Evolutionary conservation across 2,329 filamentous ascomycete genomes (phyloP), one percentile per base, ranked within the genome.

Genomic region (Rhinocladiella similis): DNA sequence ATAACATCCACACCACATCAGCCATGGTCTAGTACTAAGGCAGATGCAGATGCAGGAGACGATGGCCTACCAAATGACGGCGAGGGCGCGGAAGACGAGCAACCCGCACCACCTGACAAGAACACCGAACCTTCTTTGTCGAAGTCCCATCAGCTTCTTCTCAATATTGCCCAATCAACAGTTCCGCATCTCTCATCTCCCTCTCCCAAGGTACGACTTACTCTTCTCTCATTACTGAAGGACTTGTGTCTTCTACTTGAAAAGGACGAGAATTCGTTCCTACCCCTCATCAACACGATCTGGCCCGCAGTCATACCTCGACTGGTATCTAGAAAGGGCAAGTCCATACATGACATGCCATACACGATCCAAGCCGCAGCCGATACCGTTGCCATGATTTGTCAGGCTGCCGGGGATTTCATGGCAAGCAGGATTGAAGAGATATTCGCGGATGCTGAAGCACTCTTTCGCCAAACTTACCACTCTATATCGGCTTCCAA

Each of bases 161-260:
- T 91, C 33, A 87, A 87, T 55, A 94, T 99, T 54, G 85, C 91
- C 20, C 83, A 83, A 47, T 84, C 96, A 1, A 93, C 91, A 4
- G 92, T 96, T 67, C 87, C 96, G 69, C 94, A 97, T 71, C 82
- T 99, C 10, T 91, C 93, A 5, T 92, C 91, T 0, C 86, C 90
- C 0, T 92, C 91, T 0, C 85, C 92, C 0, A 83, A 84, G 10
- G 81, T 99, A 7, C 86, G 93, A 39, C 85, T 85, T 27, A 90
- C 88, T 0, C 80, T 99, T 3, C 83, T 99, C 9, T 82, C 84
- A 14, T 83, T 97, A 5, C 82, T 97, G 12, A 77, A 81, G 22
- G 90, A 86, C 0, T 87, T 91, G 2, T 82, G 88, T 3, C 83
- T 87, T 1, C 81, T 89, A 1, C 82, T 99, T 2, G 83, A 88